These are phyloP conservation scores for Dysphania ambrosioides DNA, from an alignment of 148 eudicot species.

Conservation along the genomic window DNA sequence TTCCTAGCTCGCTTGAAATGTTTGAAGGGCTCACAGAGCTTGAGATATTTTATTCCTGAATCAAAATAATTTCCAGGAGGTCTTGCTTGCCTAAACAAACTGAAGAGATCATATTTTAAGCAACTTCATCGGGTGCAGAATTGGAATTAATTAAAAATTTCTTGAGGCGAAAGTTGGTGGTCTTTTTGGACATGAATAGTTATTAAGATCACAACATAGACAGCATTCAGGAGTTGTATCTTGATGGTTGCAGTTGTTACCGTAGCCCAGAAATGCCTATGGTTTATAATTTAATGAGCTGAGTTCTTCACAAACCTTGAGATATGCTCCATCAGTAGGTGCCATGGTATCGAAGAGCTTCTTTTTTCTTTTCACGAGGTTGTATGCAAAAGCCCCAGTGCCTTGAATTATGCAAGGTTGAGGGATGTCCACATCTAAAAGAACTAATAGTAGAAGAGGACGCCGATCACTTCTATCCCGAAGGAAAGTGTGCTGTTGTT, in stretches of 20 bases:
- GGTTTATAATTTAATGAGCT: background rate
- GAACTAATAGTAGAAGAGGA: background rate
- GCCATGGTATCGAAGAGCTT: slow-evolving; percentile 1
- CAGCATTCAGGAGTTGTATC: slow-evolving; percentile 16
- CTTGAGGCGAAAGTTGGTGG: no score
- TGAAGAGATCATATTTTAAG: no score
- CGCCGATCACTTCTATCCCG: background rate
- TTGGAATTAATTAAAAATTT: no score
- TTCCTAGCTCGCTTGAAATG: no score
- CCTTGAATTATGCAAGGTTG: slow-evolving; percentile 6
- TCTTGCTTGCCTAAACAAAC: no score
- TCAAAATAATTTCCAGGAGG: no score
- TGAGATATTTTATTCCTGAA: no score
- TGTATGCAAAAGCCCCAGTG: background rate
- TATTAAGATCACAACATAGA: no score
- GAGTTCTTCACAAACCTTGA: background rate
- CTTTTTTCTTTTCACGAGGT: background rate
- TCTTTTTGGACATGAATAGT: no score
- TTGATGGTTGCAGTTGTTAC: slow-evolving; percentile 11
- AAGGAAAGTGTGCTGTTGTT: background rate
- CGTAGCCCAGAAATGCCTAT: background rate
- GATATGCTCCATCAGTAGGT: slow-evolving; percentile 12
- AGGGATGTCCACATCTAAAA: background rate
- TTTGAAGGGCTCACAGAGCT: no score
- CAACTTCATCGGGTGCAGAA: no score